Evolutionary conservation across 345 rosid species (phyloP).

Genomic region (Gossypium australe): DNA sequence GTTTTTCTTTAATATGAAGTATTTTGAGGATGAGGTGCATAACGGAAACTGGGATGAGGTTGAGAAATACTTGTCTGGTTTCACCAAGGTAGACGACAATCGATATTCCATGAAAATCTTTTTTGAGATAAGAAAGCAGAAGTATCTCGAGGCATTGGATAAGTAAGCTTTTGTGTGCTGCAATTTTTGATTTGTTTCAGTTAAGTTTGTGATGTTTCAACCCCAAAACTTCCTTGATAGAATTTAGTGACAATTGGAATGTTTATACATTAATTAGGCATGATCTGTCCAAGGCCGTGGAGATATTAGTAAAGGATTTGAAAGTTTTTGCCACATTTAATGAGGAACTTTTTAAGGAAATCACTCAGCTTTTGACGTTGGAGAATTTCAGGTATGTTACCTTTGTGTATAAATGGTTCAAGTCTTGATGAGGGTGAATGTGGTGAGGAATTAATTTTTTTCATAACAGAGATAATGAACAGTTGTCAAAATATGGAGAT

Average conservation of each 20-base stretch:
- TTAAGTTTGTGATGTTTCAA: background rate
- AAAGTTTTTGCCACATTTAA: slow-evolving; percentile 96
- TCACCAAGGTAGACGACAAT: slow-evolving; percentile 95
- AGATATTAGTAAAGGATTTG: slow-evolving; percentile 84
- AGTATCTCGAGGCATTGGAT: slow-evolving; percentile 97
- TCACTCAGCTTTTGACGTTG: slow-evolving; percentile 84
- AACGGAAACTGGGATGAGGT: slow-evolving; percentile 98
- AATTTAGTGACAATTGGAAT: slow-evolving; percentile 5
- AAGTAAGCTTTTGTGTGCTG: slow-evolving; percentile 40
- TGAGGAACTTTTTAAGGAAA: slow-evolving; percentile 95
- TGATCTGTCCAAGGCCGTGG: slow-evolving; percentile 94
- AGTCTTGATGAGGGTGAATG: background rate
- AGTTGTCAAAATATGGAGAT: slow-evolving; percentile 93
- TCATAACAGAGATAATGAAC: slow-evolving; percentile 84
- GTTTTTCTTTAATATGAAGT: slow-evolving; percentile 95
- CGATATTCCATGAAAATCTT: slow-evolving; percentile 98
- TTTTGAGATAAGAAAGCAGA: slow-evolving; percentile 99
- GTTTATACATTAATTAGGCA: slow-evolving; percentile 43
- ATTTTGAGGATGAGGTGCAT: slow-evolving; percentile 98
- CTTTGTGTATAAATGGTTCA: background rate
- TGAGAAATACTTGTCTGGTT: slow-evolving; percentile 95
- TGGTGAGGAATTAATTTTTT: slow-evolving; percentile 10
- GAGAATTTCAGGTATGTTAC: slow-evolving; percentile 73
- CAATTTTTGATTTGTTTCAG: background rate
- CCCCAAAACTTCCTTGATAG: background rate